Percentiles rank a stretch among this genome's conserved stretches.
phyloP scores from a whole-genome alignment of 306 rosid species.

The Styphnolobium japonicum region DNA sequence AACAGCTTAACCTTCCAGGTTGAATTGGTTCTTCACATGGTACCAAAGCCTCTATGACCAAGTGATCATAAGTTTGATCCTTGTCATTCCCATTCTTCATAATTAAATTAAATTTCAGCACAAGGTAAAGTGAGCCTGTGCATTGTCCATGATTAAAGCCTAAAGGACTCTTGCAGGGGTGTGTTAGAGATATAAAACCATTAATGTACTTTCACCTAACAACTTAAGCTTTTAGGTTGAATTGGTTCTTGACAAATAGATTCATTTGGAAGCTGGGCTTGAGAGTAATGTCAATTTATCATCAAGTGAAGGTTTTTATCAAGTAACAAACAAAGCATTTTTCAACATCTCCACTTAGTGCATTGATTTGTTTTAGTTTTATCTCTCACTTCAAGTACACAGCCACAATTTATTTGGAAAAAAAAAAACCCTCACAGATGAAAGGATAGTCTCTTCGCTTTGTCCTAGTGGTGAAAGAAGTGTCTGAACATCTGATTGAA shows the following conservation, averaged over 20 bases:
- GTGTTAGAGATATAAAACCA: constrained; percentile 11
- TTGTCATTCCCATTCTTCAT: neutral
- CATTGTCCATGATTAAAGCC: neutral
- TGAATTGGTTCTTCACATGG: neutral
- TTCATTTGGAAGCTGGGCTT: neutral
- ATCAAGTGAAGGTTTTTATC: neutral
- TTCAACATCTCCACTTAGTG: constrained; percentile 8
- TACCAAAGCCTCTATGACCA: neutral
- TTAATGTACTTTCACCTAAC: neutral
- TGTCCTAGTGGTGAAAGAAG: constrained; percentile 77
- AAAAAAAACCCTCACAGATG: constrained; percentile 58
- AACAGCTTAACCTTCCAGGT: constrained; percentile 14
- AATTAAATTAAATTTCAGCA: neutral
- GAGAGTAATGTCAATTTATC: neutral
- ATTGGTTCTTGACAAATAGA: constrained; percentile 3
- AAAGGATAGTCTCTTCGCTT: constrained; percentile 69
- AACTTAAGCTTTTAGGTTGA: constrained; percentile 2
- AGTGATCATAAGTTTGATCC: constrained; percentile 5
- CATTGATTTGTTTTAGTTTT: constrained; percentile 1
- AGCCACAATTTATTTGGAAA: neutral
- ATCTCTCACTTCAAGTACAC: constrained; percentile 20
- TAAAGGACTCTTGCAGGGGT: neutral
- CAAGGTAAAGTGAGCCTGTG: neutral
- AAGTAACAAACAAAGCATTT: neutral
- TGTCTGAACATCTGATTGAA: constrained; percentile 79